A percentile compares a stretch with the other conserved stretches of the same genome.
These are phyloP conservation scores for Leucocoprinus leucothites DNA, from an alignment of 768 basidiomycete genomes.

Conservation along the genomic window DNA sequence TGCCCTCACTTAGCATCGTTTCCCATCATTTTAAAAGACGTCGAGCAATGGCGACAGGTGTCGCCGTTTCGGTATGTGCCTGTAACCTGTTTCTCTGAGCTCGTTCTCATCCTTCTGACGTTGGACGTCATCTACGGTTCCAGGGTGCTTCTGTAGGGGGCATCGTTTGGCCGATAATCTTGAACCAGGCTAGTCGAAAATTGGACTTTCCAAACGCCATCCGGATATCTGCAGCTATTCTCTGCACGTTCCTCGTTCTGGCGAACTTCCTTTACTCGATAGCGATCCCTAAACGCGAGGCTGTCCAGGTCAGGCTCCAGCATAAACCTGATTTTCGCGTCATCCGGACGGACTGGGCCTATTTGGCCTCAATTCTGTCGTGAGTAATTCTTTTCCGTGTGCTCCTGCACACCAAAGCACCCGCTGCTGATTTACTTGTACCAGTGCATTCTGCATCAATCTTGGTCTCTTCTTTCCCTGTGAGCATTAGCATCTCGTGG, in stretches of 20 bases:
- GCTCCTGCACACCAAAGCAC: conserved; percentile 2
- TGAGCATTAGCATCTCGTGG: conserved; percentile 21
- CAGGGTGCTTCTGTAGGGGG: conserved; percentile 48
- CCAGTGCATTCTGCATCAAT: conserved; percentile 37
- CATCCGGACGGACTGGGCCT: conserved; percentile 36
- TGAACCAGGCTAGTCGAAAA: conserved; percentile 30
- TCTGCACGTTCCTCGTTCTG: conserved; percentile 27
- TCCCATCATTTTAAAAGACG: conserved; percentile 42
- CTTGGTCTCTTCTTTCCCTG: conserved; percentile 52
- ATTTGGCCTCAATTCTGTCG: conserved; percentile 34
- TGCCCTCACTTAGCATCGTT: conserved; percentile 46
- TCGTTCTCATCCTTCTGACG: background rate
- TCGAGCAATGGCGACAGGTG: conserved; percentile 34
- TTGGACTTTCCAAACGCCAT: conserved; percentile 32
- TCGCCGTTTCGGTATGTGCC: conserved; percentile 41
- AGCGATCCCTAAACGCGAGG: conserved; percentile 8
- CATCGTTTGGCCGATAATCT: conserved; percentile 48
- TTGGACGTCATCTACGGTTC: background rate
- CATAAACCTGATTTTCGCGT: conserved; percentile 22
- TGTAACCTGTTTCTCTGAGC: background rate
- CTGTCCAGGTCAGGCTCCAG: background rate
- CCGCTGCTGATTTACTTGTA: conserved; percentile 3
- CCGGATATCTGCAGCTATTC: conserved; percentile 32
- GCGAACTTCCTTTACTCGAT: conserved; percentile 26
- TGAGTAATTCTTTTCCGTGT: conserved; percentile 18